Evolutionary conservation across 768 basidiomycete species (phyloP).

Genomic region (Mycena latifolia): DNA sequence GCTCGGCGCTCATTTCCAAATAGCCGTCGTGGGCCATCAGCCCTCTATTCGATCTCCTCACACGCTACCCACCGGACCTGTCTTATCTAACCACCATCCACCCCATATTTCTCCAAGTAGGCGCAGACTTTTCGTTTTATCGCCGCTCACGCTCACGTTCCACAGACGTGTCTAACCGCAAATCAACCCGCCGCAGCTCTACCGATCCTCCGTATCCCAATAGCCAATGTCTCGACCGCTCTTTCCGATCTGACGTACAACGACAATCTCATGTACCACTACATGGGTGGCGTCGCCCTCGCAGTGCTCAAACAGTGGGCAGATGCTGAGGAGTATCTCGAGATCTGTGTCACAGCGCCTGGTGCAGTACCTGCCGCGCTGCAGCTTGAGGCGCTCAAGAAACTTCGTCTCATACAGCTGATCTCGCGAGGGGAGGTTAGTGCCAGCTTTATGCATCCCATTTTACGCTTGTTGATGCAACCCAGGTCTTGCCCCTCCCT

Average conservation of each 20-base stretch:
- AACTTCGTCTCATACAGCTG: constrained; percentile 82
- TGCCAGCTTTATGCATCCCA: constrained; percentile 13
- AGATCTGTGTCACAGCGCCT: constrained; percentile 79
- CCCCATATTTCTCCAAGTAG: constrained; percentile 72
- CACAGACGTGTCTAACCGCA: constrained; percentile 70
- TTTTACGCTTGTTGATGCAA: constrained; percentile 3
- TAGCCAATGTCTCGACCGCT: constrained; percentile 71
- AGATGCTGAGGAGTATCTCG: constrained; percentile 82
- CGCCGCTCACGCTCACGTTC: constrained; percentile 14
- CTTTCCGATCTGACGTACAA: constrained; percentile 79
- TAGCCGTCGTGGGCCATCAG: constrained; percentile 60
- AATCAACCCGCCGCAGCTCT: constrained; percentile 68
- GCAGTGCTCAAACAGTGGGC: constrained; percentile 74
- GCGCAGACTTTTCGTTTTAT: constrained; percentile 37
- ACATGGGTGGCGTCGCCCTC: constrained; percentile 80
- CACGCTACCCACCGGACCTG: constrained; percentile 68
- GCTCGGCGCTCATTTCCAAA: constrained; percentile 2
- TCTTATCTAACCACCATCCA: constrained; percentile 80
- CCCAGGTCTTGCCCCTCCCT: constrained; percentile 65
- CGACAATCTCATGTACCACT: constrained; percentile 90
- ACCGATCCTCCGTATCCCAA: constrained; percentile 71
- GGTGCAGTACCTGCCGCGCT: constrained; percentile 71
- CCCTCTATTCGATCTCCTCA: constrained; percentile 71
- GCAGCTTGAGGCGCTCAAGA: constrained; percentile 91
- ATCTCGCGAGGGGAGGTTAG: constrained; percentile 80